Evolutionary conservation across 2,329 filamentous ascomycete genomes (phyloP), one percentile per base, ranked within the genome.

Genomic region (Pseudogymnoascus sp.): DNA sequence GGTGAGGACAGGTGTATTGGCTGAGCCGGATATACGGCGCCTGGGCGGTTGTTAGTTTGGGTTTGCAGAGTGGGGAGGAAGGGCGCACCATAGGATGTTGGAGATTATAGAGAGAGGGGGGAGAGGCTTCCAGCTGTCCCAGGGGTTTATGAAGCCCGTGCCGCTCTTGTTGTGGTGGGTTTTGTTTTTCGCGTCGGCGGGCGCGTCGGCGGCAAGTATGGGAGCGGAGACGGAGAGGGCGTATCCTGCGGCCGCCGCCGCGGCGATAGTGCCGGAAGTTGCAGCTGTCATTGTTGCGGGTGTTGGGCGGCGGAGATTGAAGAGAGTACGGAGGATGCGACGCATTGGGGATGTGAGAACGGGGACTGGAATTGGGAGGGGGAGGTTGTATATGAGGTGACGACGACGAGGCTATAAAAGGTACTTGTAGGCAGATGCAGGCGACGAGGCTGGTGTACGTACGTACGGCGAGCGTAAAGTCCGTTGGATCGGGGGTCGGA

Each of bases 61-160:
- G 18, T 9, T 6, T 14, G 28, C 25, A 18, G 22, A 6, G 8
- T 9, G 57, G 9, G 16, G 12, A n/a, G 22, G 8, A 8, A 8
- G 34, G n/a, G 64, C 71, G 54, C 68, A 77, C 76, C 70, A 72
- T 1, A 75, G 28, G 62, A 81, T 72, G 35, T 67, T 71, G 59
- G 64, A 61, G 5, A 73, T 30, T 25, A 82, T 73, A 14, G 70
- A 6, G 59, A 58, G 8, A 0, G 28, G 66, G 54, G 64, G 69
- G 12, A 72, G 66, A 4, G 81, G 76, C 11, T 62, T 65, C 66
- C 76, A 83, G n/a, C 78, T 81, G 5, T 78, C 74, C 81, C 81
- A 84, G 0, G 81, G 81, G 69, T 84, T 84, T n/a, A 70, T 69
- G 67, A 82, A 84, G 4, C 80, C 81, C 61, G 78, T 80, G 11